phyloP scores from a whole-genome alignment of 2,329 filamentous ascomycete species.

The Fusarium dimerum region DNA sequence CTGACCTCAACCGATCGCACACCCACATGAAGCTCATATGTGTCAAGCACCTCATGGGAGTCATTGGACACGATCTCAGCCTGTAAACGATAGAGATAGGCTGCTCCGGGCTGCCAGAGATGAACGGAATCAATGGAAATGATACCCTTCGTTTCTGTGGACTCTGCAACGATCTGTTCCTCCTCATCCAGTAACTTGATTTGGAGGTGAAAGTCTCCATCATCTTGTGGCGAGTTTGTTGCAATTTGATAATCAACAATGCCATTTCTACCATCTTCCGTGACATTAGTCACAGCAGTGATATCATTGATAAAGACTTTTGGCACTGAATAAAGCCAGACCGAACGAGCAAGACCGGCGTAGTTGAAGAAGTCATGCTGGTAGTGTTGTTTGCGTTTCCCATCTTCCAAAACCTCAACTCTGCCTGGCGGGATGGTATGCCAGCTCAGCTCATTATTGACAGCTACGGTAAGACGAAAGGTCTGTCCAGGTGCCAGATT shows the following conservation, averaged over 20 bases:
- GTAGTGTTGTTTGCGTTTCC: conserved; percentile 13
- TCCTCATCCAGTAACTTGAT: conserved; percentile 7
- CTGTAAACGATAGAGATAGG: conserved; percentile 10
- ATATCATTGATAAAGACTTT: conserved; percentile 6
- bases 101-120: conserved; percentile 14
- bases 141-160: not conserved
- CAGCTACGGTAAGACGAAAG: conserved; percentile 11
- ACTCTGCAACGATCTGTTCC: not conserved
- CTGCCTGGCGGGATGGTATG: conserved; percentile 11
- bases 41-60: not conserved
- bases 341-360: conserved; percentile 10
- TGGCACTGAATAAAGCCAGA: conserved; percentile 5
- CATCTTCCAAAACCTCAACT: conserved; percentile 5
- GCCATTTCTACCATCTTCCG: not conserved
- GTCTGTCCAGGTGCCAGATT: conserved; percentile 1
- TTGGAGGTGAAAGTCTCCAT: not conserved
- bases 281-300: conserved; percentile 4
- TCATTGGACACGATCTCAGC: conserved; percentile 4
- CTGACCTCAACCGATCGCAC: conserved; percentile 7
- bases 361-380: conserved; percentile 21
- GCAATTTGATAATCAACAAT: not conserved
- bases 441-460: conserved; percentile 14
- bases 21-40: conserved; percentile 8
- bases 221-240: not conserved
- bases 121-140: conserved; percentile 1